Percentiles rank a stretch among this genome's conserved stretches.
phyloP scores from a whole-genome alignment of 75 land plant species.

The Adiantum capillusveneris region DNA sequence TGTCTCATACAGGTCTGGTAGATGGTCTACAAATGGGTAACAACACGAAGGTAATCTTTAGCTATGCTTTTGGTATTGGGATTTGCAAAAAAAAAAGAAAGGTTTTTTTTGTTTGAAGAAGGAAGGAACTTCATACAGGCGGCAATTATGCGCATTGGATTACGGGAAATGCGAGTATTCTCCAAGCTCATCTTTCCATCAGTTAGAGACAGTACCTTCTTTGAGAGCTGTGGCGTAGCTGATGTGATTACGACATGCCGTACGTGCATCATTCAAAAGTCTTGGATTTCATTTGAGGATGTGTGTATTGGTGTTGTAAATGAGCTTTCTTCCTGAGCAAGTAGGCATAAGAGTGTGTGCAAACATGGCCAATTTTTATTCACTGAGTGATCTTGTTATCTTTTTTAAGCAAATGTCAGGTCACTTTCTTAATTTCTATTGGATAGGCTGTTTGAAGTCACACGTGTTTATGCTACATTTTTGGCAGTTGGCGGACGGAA shows the following conservation, averaged over 20 bases:
- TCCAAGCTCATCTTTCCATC: slow-evolving; percentile 82
- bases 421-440: neutral
- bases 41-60: slow-evolving; percentile 96
- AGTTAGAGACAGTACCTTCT: slow-evolving; percentile 71
- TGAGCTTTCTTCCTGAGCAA: too few relatives aligned
- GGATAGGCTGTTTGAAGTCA: neutral
- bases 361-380: too few relatives aligned
- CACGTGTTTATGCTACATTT: neutral
- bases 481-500: slow-evolving; percentile 89
- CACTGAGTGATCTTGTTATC: too few relatives aligned
- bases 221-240: slow-evolving; percentile 92
- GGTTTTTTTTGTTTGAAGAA: slow-evolving; percentile 2
- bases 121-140: too few relatives aligned
- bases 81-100: too few relatives aligned
- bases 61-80: too few relatives aligned
- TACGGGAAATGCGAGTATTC: slow-evolving; percentile 72
- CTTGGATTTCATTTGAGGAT: too few relatives aligned
- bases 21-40: slow-evolving; percentile 96
- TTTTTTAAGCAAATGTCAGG: too few relatives aligned
- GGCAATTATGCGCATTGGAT: slow-evolving; percentile 89
- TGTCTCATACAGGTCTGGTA: slow-evolving; percentile 63
- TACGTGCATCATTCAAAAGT: too few relatives aligned
- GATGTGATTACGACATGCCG: slow-evolving; percentile 88
- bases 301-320: too few relatives aligned
- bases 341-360: too few relatives aligned